Percentiles rank a stretch among this genome's conserved stretches.
Conservation (phyloP, 805 yeast genomes). For the Priceomyces castillae region DNA sequence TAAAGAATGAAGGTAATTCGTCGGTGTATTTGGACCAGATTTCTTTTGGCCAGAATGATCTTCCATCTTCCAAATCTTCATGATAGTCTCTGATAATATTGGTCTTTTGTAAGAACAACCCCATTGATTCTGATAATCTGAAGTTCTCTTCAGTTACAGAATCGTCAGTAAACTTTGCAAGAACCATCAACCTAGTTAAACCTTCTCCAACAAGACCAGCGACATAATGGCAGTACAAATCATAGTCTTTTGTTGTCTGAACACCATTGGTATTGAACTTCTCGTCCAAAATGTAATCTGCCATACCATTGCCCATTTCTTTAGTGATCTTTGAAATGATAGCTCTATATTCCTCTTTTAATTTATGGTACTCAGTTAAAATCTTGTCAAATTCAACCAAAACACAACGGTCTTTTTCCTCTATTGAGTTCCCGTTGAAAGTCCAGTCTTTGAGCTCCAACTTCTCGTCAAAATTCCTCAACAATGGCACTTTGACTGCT, state of each 20-base stretch:
- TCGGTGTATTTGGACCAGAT: slow-evolving; percentile 84
- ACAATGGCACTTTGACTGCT: slow-evolving; percentile 66
- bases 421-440: slow-evolving; percentile 67
- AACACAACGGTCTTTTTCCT: slow-evolving; percentile 79
- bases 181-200: slow-evolving; percentile 73
- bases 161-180: slow-evolving; percentile 66
- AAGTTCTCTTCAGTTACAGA: slow-evolving; percentile 48
- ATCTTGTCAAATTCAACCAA: slow-evolving; percentile 75
- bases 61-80: slow-evolving; percentile 87
- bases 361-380: slow-evolving; percentile 65
- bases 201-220: slow-evolving; percentile 99
- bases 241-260: slow-evolving; percentile 73
- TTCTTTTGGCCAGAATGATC: slow-evolving; percentile 96
- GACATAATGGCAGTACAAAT: slow-evolving; percentile 91
- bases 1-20: slow-evolving; percentile 55
- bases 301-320: slow-evolving; percentile 98
- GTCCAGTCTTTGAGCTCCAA: slow-evolving; percentile 73
- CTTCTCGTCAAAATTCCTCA: slow-evolving; percentile 65
- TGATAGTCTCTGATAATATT: slow-evolving; percentile 93
- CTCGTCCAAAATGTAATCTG: slow-evolving; percentile 79
- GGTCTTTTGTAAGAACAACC: slow-evolving; percentile 90
- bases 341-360: slow-evolving; percentile 73
- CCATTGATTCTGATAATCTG: slow-evolving; percentile 79
- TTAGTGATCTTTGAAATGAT: slow-evolving; percentile 73
- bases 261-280: slow-evolving; percentile 79